A percentile compares a stretch with the other conserved stretches of the same genome.
These are phyloP conservation scores for Calonectria ilicicola DNA, from an alignment of 2,329 filamentous ascomycete species.

Conservation along the genomic window DNA sequence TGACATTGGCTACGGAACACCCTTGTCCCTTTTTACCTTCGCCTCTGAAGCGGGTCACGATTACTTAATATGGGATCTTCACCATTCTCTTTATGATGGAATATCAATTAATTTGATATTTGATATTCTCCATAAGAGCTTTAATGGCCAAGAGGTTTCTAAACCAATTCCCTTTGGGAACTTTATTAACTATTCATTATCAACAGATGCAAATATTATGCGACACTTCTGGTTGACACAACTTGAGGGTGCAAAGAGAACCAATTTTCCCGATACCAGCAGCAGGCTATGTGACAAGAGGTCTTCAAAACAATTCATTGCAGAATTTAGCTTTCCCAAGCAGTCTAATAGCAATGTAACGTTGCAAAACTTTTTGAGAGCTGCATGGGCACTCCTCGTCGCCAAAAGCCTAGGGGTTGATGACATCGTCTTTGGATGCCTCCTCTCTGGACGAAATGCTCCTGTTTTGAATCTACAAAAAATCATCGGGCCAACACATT, in stretches of 20 bases:
- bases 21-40: conserved; percentile 5
- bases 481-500: neutral
- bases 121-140: neutral
- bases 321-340: neutral
- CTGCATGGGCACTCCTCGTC: conserved; percentile 1
- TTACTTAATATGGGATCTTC: conserved; percentile 4
- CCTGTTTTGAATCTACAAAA: neutral
- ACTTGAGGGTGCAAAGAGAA: neutral
- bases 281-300: neutral
- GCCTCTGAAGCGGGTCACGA: neutral
- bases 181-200: conserved; percentile 1
- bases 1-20: neutral
- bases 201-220: neutral
- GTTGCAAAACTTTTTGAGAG: neutral
- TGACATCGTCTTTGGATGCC: neutral
- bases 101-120: neutral
- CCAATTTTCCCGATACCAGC: neutral
- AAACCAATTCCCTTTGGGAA: neutral
- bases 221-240: conserved; percentile 2
- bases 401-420: conserved; percentile 25
- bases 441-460: conserved; percentile 4
- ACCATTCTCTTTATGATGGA: conserved; percentile 4
- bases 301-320: neutral
- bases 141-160: neutral
- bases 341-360: neutral